These are phyloP conservation scores for Pleochaeta shiraiana DNA, from an alignment of 2,329 filamentous ascomycete species.

Conservation along the genomic window DNA sequence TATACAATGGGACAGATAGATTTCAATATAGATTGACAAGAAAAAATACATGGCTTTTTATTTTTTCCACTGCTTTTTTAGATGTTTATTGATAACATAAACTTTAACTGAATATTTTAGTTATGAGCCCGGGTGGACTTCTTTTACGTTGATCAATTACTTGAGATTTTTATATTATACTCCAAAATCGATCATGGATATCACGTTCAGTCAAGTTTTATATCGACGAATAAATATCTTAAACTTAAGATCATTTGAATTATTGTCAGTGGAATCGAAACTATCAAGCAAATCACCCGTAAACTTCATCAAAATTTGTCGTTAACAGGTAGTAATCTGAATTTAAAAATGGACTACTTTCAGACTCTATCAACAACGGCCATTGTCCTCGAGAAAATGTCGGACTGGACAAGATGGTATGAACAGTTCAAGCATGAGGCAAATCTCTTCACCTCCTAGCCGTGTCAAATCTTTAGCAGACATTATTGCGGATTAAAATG, in stretches of 20 bases:
- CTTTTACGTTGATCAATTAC: background rate
- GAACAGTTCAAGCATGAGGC: constrained; percentile 3
- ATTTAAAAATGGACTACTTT: background rate
- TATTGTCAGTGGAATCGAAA: background rate
- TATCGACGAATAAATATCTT: background rate
- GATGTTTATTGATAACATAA: background rate
- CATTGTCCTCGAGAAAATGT: background rate
- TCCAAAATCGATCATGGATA: background rate
- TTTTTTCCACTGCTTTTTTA: background rate
- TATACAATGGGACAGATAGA: too few species aligned
- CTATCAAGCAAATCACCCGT: background rate
- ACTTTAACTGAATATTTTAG: too few species aligned
- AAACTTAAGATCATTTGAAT: background rate
- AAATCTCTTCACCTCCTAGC: constrained; percentile 1
- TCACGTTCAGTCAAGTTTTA: background rate
- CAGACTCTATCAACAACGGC: background rate
- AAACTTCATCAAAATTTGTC: background rate
- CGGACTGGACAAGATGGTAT: constrained; percentile 2
- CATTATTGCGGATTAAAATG: too few species aligned
- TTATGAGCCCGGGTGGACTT: background rate
- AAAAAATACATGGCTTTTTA: background rate
- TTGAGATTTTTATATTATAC: background rate
- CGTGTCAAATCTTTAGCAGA: background rate
- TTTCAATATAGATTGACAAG: too few species aligned
- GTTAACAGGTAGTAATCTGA: background rate